Evolutionary conservation across 257 asterid species (phyloP).

Genomic region (Ajuga chamaepitys): DNA sequence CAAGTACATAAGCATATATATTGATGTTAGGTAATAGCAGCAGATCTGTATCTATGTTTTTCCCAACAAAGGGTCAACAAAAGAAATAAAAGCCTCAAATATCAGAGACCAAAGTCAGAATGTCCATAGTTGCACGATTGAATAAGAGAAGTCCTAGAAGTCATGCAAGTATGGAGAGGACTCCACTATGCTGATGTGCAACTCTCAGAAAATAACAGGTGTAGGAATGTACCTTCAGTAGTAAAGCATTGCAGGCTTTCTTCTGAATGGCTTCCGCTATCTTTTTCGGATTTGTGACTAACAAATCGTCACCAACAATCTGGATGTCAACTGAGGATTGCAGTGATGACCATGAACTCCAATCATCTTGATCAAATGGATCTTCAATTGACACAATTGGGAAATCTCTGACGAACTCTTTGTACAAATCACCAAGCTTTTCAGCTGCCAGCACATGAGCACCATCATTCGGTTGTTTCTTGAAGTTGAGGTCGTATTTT

Average conservation of each 20-base stretch:
- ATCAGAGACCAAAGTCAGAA: background rate
- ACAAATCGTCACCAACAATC: constrained; percentile 88
- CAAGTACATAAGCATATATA: background rate
- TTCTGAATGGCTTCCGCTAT: constrained; percentile 83
- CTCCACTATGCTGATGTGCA: background rate
- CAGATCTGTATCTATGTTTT: background rate
- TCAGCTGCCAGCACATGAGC: constrained; percentile 72
- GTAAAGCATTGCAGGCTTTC: constrained; percentile 93
- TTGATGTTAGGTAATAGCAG: background rate
- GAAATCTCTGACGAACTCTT: constrained; percentile 75
- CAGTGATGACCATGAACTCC: constrained; percentile 88
- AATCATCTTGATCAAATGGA: constrained; percentile 98
- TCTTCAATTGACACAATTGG: constrained; percentile 98
- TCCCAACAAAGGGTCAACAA: background rate
- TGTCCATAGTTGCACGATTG: background rate
- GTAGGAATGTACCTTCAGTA: constrained; percentile 54
- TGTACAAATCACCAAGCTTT: constrained; percentile 74
- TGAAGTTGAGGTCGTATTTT: constrained; percentile 90
- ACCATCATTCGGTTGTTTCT: constrained; percentile 96
- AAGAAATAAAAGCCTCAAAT: background rate
- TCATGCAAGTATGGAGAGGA: background rate
- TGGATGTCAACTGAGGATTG: constrained; percentile 84
- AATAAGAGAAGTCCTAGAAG: background rate
- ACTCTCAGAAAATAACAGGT: background rate
- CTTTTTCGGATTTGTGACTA: constrained; percentile 93